Evolutionary conservation across 306 rosid species (phyloP), one percentile per base, ranked within the genome.

Genomic region (Citrullus colocynthis): DNA sequence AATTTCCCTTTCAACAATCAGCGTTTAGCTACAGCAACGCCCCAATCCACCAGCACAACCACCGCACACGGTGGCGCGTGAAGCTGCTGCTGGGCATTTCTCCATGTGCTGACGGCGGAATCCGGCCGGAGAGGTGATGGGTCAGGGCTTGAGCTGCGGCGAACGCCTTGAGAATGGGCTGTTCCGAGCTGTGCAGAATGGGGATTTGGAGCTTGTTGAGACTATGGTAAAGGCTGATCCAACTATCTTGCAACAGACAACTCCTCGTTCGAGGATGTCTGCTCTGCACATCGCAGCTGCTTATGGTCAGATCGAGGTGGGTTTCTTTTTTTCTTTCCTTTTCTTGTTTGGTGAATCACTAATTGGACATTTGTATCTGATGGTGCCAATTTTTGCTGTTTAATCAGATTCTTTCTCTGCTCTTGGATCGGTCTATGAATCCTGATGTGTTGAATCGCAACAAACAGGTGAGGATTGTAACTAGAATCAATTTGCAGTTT

Each of bases 271-370:
- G 15, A 87, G 10, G 83, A 72, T 88, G 37, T 89, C 97, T 12
- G 86, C 90, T 1, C 82, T 93, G 30, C 98, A 93, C 80, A 86
- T 90, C 28, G 98, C 97, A 3, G 93, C 98, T 62, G 87, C 90
- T 57, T 78, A 79, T 84, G 98, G 96, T 39, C 91, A 87, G 87
- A 89, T 90, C 89, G 87, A 93, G 93, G 98, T 93, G 76, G 78
- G 81, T 80, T 74, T 82, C 45, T 32, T 39, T 9, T 54, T 6
- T 49, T 75, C 54, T 20, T 30, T 20, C 17, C 1, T 37, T 56
- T 36, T 72, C 59, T 80, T 60, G 45, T 21, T 77, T 67, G 32
- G 37, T 9, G 15, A 63, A 30, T 17, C 51, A 37, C 28, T 59
- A 48, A 66, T 57, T 74, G 30, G 77, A 54, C 69, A 64, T 41